Evolutionary conservation across 495 filamentous ascomycete genomes (phyloP), one percentile per base, ranked within the genome.

Genomic region (Aspergillus saccharolyticus): DNA sequence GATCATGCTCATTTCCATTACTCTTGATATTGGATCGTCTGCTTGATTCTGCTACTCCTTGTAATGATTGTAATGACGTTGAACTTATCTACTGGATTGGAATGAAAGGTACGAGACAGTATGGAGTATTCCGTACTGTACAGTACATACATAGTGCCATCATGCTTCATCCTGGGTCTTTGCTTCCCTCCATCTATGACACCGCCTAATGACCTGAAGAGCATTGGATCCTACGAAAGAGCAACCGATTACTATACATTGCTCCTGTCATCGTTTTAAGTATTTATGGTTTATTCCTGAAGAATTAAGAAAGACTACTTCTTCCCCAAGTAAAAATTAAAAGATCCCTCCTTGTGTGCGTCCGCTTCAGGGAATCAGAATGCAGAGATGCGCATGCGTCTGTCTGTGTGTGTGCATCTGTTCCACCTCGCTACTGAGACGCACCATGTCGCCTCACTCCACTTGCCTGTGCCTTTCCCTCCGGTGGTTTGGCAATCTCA

Each of bases 361-460:
- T 5, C 33, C n/a, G 44, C 18, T 19, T 15, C 44, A 20, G 18
- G 44, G 19, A 47, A 47, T 47, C 44, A 22, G 44, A 47, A 21
- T 47, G 44, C 44, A 47, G 47, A 10, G 33, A 39, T 39, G 33
- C 33, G 14, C 12, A 39, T 39, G 33, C 33, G 33, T 39, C 33
- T 39, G 33, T 39, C 33, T 39, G 33, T 39, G 33, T n/a, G 20
- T 24, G 20, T 49, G 46, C 25, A 28, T 28, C 22, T 50, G 47
- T 50, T 50, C 47, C 47, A 50, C 47, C 51, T 53, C 51, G 51
- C 51, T 53, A 53, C 51, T 53, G 51, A 50, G 51, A 53, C 20
- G 51, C 51, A 44, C 51, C 51, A 53, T 53, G 51, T 53, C 51
- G 51, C 51, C 51, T 53, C 51, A 53, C 51, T 53, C 51, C 51